phyloP scores from a whole-genome alignment of 176 grass and related monocot species.

The Carex parvula region DNA sequence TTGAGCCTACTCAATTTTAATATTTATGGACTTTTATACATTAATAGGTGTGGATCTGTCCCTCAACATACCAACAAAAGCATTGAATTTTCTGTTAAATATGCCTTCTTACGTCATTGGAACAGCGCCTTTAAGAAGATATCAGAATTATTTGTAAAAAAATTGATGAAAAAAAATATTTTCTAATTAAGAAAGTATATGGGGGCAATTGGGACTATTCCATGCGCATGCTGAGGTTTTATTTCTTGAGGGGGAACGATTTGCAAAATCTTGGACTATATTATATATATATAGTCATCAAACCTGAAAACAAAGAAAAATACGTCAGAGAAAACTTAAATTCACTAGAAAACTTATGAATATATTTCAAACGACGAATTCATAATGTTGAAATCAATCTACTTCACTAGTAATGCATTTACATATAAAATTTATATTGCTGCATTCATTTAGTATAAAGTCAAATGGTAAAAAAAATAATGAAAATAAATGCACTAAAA shows the following conservation, averaged over 20 bases:
- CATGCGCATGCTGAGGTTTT: background rate
- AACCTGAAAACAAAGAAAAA: background rate
- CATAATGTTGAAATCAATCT: no score
- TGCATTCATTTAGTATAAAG: no score
- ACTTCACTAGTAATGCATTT: no score
- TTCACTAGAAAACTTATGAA: no score
- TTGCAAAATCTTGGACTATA: background rate
- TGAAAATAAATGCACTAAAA: no score
- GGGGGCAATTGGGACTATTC: background rate
- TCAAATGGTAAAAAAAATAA: no score
- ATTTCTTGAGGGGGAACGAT: background rate
- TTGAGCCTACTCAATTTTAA: background rate
- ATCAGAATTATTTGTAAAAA: background rate
- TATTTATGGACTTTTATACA: background rate
- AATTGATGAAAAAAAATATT: background rate
- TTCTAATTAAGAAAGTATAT: background rate
- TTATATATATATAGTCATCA: background rate
- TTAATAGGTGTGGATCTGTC: conserved; percentile 6
- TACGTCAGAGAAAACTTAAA: no score
- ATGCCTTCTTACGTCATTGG: background rate
- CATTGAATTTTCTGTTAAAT: background rate
- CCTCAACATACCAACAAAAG: background rate
- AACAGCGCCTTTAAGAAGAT: background rate
- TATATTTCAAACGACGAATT: no score
- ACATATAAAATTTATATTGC: no score